Evolutionary conservation across 768 basidiomycete genomes (phyloP), one percentile per base, ranked within the genome.

Genomic region (Rhizopogon salebrosus): DNA sequence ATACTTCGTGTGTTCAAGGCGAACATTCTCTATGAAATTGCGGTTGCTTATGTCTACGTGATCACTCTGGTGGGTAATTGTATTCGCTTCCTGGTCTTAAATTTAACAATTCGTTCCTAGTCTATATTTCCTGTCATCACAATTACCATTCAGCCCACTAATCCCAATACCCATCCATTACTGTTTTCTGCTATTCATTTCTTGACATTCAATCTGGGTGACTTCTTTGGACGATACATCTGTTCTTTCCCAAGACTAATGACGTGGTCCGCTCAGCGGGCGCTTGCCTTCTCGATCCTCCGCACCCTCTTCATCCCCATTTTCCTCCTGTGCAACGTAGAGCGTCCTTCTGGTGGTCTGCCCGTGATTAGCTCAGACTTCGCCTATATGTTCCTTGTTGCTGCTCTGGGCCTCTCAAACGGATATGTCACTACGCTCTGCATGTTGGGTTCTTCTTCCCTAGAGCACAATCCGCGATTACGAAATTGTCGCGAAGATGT

Each of bases 111-210:
- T 43, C 52, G 54, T 22, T 36, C 53, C 29, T 37, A 95, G 93
- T 78, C 92, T 26, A 84, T 95, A 39, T 95, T 82, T 70, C 94
- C 94, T 5, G 80, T 92, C 0, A 86, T 93, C 55, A 94, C 94
- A 2, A 79, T 85, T 3, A 87, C 86, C 0, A 81, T 97, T 46
- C 67, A 70, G 38, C 79, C 94, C 2, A 82, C 80, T 13, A 85
- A 85, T 56, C 77, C 80, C 2, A 63, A 67, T 23, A 80, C 78
- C 40, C 89, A 93, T 58, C 90, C 92, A 0, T 72, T 93, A 10
- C 73, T 95, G 26, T 97, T 97, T 72, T 84, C 72, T 53, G 78
- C 87, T 2, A 53, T 86, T 35, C 89, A 92, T 63, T 92, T 93
- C 72, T 72, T 92, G 31, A 74, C 84, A n/a, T 89, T 86, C 70